Evolutionary conservation across 2,329 filamentous ascomycete species (phyloP), one percentile per base, ranked within the genome.

Genomic region (Sporothrix phasma): DNA sequence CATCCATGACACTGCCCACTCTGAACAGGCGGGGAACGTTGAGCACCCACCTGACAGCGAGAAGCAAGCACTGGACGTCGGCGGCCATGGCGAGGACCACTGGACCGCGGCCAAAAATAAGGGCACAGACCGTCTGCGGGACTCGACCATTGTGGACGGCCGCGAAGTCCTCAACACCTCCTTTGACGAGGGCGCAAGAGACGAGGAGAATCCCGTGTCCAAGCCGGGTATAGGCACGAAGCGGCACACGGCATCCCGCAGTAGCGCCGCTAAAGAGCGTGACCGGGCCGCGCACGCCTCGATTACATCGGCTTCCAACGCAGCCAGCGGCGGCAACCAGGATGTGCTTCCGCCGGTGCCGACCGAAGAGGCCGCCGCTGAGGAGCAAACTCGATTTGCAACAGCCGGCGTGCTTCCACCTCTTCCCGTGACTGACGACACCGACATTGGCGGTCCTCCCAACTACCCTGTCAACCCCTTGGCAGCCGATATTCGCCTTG

Each of bases 61-160:
- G 5, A 80, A 81, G 37, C 88, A 92, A 71, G 80, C 84, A 64
- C 82, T 86, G 63, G 92, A 97, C 71, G 86, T 96, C 24, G 86
- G 87, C 62, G 92, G 93, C 0, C 84, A 87, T 65, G 92, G 92
- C 1, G 71, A 79, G 3, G 93, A 97, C 72, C 85, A 87, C 63
- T 89, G 92, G 85, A 86, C 85, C 67, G 78, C 77, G 26, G 84
- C 88, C 22, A 80, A 87, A 68, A 77, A 82, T 66, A 79, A 81
- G 39, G 87, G 86, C 2, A 71, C 83, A 26, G 84, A 84, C 58
- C 78, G 79, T 45, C 88, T 84, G 3, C 84, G 89, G 61, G 91
- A 95, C 73, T 88, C 90, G 0, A 79, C 85, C 24, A 77, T 93
- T 22, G 76, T 89, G 51, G 79, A 83, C 64, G 81, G 85, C 17